A percentile compares a stretch with the other conserved stretches of the same genome.
These are phyloP conservation scores for Suillus bovinus DNA, from an alignment of 768 basidiomycete genomes.

Conservation along the genomic window DNA sequence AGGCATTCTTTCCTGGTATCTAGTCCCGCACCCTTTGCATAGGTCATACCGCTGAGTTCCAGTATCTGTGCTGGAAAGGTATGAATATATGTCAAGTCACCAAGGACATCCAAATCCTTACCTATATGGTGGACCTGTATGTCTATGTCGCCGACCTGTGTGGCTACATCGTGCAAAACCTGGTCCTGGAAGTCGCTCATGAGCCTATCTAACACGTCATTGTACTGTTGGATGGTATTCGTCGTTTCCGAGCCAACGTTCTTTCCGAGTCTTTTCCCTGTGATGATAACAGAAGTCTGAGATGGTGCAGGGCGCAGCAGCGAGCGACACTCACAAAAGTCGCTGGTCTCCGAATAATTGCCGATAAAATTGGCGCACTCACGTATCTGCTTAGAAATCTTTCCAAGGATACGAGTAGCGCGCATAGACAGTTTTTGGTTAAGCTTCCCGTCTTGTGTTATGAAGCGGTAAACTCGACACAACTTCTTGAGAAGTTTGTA, in stretches of 20 bases:
- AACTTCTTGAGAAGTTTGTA: slow-evolving; percentile 7
- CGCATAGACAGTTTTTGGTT: background rate
- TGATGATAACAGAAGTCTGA: background rate
- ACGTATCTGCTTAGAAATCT: slow-evolving; percentile 1
- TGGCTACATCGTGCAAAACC: background rate
- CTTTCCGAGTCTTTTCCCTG: slow-evolving; percentile 6
- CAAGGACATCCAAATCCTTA: background rate
- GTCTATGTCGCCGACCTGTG: background rate
- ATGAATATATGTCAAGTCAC: background rate
- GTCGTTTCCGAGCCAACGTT: background rate
- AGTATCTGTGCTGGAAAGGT: background rate
- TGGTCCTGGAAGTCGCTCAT: slow-evolving; percentile 10
- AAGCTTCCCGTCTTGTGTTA: background rate
- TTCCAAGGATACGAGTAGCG: background rate
- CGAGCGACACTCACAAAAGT: slow-evolving; percentile 7
- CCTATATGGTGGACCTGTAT: slow-evolving; percentile 1
- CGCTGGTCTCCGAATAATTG: slow-evolving; percentile 7
- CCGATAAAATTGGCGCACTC: slow-evolving; percentile 11
- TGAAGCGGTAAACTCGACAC: slow-evolving; percentile 2
- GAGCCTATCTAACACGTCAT: background rate
- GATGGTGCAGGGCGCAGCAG: background rate
- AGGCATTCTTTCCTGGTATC: slow-evolving; percentile 8
- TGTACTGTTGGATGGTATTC: background rate
- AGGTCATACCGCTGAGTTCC: slow-evolving; percentile 1
- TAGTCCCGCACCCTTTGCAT: slow-evolving; percentile 4